phyloP scores from a whole-genome alignment of 2,329 filamentous ascomycete genomes.

The Aspergillus ibericus region DNA sequence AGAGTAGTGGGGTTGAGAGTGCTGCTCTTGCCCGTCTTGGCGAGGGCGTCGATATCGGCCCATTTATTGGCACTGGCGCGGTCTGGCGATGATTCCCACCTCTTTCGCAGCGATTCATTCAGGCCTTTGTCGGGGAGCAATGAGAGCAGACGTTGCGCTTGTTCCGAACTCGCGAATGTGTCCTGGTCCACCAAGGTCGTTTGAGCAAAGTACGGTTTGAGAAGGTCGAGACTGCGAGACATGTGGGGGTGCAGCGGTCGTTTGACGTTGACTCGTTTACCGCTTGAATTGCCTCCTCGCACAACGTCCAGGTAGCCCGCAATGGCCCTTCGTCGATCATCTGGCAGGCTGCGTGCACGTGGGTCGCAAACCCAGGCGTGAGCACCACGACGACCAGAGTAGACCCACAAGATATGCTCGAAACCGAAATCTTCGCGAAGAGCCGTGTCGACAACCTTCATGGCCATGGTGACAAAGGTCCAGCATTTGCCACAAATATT shows the following conservation, averaged over 20 bases:
- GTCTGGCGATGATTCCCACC: constrained; percentile 83
- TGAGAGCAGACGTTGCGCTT: constrained; percentile 74
- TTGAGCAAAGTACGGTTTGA: constrained; percentile 79
- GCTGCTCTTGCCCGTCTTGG: constrained; percentile 71
- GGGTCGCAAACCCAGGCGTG: constrained; percentile 99
- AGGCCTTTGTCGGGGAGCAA: constrained; percentile 79
- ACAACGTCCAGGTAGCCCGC: constrained; percentile 88
- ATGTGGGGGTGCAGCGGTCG: constrained; percentile 89
- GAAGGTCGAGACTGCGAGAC: constrained; percentile 76
- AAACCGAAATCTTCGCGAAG: constrained; percentile 95
- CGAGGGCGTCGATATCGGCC: constrained; percentile 87
- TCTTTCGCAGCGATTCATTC: constrained; percentile 76
- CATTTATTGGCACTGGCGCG: constrained; percentile 80
- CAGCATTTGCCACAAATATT: constrained; percentile 95
- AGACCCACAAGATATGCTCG: constrained; percentile 96
- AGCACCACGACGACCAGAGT: constrained; percentile 91
- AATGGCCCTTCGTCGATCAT: constrained; percentile 79
- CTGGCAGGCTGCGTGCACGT: constrained; percentile 78
- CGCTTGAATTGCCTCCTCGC: constrained; percentile 79
- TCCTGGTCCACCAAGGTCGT: constrained; percentile 84
- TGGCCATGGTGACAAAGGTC: constrained; percentile 96
- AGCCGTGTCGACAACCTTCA: constrained; percentile 86
- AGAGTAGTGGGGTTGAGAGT: constrained; percentile 72
- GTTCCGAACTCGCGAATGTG: constrained; percentile 72
- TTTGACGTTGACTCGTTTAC: constrained; percentile 81